phyloP scores from a whole-genome alignment of 768 basidiomycete species.

The Erythrobasidium yunnanense region DNA sequence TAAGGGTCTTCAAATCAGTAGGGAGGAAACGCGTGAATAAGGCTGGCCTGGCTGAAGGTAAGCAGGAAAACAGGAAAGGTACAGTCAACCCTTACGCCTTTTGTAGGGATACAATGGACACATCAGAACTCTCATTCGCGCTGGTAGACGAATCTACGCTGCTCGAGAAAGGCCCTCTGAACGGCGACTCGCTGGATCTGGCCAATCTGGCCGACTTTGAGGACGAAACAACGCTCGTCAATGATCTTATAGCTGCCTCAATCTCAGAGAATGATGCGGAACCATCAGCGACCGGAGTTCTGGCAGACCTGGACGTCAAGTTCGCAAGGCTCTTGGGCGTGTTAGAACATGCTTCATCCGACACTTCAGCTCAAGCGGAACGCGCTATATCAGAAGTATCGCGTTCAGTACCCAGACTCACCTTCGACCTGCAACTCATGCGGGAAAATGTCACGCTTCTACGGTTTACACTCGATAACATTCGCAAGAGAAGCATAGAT shows the following conservation, averaged over 20 bases:
- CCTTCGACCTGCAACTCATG: conserved; percentile 96
- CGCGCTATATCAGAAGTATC: conserved; percentile 85
- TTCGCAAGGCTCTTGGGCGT: conserved; percentile 63
- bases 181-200: neutral
- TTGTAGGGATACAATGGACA: no score
- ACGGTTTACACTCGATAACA: conserved; percentile 54
- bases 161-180: neutral
- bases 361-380: conserved; percentile 76
- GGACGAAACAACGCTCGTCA: conserved; percentile 34
- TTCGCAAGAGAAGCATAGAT: conserved; percentile 45
- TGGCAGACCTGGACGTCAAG: conserved; percentile 58
- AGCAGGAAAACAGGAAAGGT: no score
- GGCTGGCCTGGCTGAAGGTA: no score
- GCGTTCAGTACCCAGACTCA: conserved; percentile 73
- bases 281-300: neutral
- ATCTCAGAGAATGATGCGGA: neutral
- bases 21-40: no score
- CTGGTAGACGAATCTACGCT: neutral
- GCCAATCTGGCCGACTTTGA: conserved; percentile 18
- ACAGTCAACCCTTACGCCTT: no score
- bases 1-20: no score
- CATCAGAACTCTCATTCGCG: no score
- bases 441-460: conserved; percentile 75
- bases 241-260: conserved; percentile 35
- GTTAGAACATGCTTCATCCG: conserved; percentile 77